Percentiles rank a stretch among this genome's conserved stretches.
Evolutionary conservation across 176 grass and related monocot species (phyloP).

Genomic region (Musa schizocarpa): DNA sequence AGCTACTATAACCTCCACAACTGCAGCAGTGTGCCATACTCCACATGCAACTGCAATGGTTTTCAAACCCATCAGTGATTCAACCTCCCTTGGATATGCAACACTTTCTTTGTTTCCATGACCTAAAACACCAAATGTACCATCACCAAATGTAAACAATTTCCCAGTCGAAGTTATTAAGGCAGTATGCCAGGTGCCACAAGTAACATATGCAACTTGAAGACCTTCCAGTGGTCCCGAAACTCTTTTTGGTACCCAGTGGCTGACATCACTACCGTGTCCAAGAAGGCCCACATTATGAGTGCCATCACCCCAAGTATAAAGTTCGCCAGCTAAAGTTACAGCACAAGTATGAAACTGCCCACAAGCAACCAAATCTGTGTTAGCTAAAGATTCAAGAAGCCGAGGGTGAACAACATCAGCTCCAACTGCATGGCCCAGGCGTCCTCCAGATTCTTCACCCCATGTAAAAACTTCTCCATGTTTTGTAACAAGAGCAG

Average conservation of each 20-base stretch:
- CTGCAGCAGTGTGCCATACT: conserved; percentile 85
- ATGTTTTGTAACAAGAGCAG: conserved; percentile 81
- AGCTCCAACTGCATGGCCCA: conserved; percentile 67
- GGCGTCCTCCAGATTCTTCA: conserved; percentile 75
- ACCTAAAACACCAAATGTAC: conserved; percentile 93
- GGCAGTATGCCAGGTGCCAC: conserved; percentile 95
- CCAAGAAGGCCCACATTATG: conserved; percentile 84
- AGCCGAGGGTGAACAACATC: conserved; percentile 50
- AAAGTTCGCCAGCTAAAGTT: conserved; percentile 67
- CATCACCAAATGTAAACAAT: conserved; percentile 92
- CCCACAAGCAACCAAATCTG: conserved; percentile 70
- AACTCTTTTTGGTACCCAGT: conserved; percentile 98
- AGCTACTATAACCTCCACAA: conserved; percentile 79
- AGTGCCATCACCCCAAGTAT: conserved; percentile 88
- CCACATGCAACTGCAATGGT: conserved; percentile 78
- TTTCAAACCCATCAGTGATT: conserved; percentile 73
- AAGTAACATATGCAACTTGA: conserved; percentile 65
- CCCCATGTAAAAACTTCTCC: conserved; percentile 97
- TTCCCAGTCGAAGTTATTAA: conserved; percentile 64
- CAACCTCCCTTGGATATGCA: conserved; percentile 59
- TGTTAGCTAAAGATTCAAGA: conserved; percentile 57
- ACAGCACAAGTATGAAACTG: conserved; percentile 94
- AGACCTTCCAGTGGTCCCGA: conserved; percentile 68
- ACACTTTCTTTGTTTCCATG: conserved; percentile 68
- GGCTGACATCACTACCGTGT: conserved; percentile 67